Evolutionary conservation across 208 protist species (phyloP), one percentile per base, ranked within the genome.

Genomic region (Sergeia podlipaevii): DNA sequence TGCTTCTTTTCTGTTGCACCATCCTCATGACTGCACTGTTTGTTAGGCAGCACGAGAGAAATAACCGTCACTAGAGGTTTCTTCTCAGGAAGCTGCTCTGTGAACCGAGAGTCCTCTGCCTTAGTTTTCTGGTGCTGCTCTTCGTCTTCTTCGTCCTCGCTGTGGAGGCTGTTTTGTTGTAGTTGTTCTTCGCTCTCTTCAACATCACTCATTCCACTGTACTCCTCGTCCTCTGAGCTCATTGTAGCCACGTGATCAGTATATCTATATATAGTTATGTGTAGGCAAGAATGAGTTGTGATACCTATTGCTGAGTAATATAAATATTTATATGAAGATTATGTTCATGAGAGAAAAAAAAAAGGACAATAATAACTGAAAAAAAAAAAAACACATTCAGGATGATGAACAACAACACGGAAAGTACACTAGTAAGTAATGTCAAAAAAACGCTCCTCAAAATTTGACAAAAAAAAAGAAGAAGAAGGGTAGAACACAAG

Each of bases 81-180:
- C 38, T 47, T 58, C 23, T 41, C 52, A 3, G 52, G 52, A 4
- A 58, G 26, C 20, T 21, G 38, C 39, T 58, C 52, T 13, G 41
- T 20, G 38, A 58, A 47, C 4, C 52, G 48, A 30, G 28, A 29
- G 52, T 61, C 43, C 7, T 60, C 45, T 24, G 63, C 46, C 3
- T 54, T 41, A 20, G 30, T 30, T n/a, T 48, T 27, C 15, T 56
- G 36, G 26, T 52, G 6, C 24, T 41, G 53, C 50, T 64, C 41
- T 18, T 21, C 24, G 34, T 52, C 28, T 37, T 55, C 18, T 42
- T 61, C 36, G 43, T 42, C 42, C 6, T 32, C 50, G 6, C 6
- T 38, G 4, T 28, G 42, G 39, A 62, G 44, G 6, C 6, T 28
- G 10, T 13, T 48, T 13, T 32, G 10, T 42, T 29, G 13, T 54